Conservation (phyloP, 2,329 filamentous ascomycete species). For the Fusarium palustre region DNA sequence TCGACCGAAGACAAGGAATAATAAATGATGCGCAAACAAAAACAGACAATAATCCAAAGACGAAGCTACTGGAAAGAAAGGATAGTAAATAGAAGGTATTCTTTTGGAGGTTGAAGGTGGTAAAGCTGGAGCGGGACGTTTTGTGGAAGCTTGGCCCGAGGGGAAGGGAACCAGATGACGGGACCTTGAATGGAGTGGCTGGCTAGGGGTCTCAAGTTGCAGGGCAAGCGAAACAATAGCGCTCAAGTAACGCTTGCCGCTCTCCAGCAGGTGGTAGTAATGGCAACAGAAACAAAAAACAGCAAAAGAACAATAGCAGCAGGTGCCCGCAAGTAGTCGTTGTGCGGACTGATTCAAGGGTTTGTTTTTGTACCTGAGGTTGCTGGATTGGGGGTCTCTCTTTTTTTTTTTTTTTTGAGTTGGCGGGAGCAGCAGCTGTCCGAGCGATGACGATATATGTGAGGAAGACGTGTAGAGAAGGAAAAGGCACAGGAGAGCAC, state of each 20-base stretch:
- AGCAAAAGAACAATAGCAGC: background rate
- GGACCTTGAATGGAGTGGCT: constrained; percentile 40
- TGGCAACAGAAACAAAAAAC: background rate
- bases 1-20: constrained; percentile 1
- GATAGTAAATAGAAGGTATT: background rate
- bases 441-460: constrained; percentile 23
- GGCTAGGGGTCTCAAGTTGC: constrained; percentile 28
- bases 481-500: background rate
- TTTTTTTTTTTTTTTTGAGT: constrained; percentile 20
- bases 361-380: constrained; percentile 35
- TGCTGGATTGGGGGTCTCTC: constrained; percentile 2
- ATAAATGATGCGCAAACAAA: constrained; percentile 10
- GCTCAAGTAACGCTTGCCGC: constrained; percentile 30
- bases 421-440: constrained; percentile 22
- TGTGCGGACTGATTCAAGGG: constrained; percentile 31
- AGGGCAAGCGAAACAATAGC: constrained; percentile 34
- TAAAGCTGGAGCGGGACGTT: constrained; percentile 24
- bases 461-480: constrained; percentile 1
- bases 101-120: constrained; percentile 25
- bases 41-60: constrained; percentile 17
- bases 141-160: constrained; percentile 8
- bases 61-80: constrained; percentile 11
- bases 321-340: constrained; percentile 19
- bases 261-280: background rate
- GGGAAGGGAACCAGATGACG: constrained; percentile 29